A percentile compares a stretch with the other conserved stretches of the same genome.
These are phyloP conservation scores for Verbena officinalis DNA, from an alignment of 257 asterid genomes.

Conservation along the genomic window DNA sequence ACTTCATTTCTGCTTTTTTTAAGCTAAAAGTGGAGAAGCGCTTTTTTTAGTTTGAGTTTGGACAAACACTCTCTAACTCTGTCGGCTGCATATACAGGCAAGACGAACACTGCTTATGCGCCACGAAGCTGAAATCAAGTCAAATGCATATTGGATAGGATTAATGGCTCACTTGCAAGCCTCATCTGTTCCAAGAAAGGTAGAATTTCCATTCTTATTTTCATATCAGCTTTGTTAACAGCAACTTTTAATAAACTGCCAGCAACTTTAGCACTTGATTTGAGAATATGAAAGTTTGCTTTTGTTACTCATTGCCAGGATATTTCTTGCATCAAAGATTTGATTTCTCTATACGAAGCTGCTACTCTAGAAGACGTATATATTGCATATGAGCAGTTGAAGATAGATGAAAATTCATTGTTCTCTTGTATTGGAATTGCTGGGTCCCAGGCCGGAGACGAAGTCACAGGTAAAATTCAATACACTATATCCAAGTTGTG, in stretches of 20 bases:
- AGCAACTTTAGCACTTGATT: conserved; percentile 16
- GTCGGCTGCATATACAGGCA: conserved; percentile 63
- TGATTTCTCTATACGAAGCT: conserved; percentile 72
- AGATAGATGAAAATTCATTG: conserved; percentile 79
- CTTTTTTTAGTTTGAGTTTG: no score
- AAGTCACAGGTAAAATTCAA: conserved; percentile 52
- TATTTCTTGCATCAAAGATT: conserved; percentile 91
- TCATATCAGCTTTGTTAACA: neutral
- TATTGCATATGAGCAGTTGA: conserved; percentile 82
- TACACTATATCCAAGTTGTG: neutral
- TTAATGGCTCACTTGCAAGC: conserved; percentile 95
- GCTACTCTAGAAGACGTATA: conserved; percentile 83
- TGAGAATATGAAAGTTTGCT: conserved; percentile 9
- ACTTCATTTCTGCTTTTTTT: no score
- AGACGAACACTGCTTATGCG: conserved; percentile 94
- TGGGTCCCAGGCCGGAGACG: conserved; percentile 88
- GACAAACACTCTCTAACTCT: conserved; percentile 13
- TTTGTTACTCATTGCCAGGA: conserved; percentile 55
- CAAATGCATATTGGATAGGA: conserved; percentile 98
- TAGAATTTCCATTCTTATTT: conserved; percentile 27
- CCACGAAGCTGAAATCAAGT: conserved; percentile 97
- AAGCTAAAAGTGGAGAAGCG: no score
- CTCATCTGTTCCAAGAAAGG: conserved; percentile 89
- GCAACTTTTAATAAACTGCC: neutral
- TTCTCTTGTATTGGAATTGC: conserved; percentile 95